Base-by-base conservation (phyloP, 192 early-diverging fungal genomes). In the Coemansia sp. region DNA sequence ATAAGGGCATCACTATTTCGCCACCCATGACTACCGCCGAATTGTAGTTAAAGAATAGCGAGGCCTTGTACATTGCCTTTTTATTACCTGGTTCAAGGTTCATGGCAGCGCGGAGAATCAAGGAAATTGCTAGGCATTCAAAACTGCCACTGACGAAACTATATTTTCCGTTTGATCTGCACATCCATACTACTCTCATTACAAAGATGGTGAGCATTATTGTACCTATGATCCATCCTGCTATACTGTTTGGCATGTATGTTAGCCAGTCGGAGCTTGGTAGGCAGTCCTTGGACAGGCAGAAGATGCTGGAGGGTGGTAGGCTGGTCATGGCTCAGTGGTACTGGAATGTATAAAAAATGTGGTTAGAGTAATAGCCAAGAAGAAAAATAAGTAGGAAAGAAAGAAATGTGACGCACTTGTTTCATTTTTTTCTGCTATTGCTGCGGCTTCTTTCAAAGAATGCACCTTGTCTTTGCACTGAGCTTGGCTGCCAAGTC, bases 161-260 rank as follows among this genome's bases (percentile, higher is more conserved):
- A n/a, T n/a, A n/a, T n/a, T n/a, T n/a, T n/a, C n/a, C n/a, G n/a
- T n/a, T n/a, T n/a, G n/a, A n/a, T n/a, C n/a, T n/a, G n/a, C n/a
- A n/a, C 6, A 14, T 37, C 3, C 1, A 37, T 13, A 21, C 16
- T 17, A 58, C 1, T 17, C 16, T 37, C 1, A 4, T 23, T 4
- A 32, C 2, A 30, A 9, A 33, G 4, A 39, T 6, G 4, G 42
- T 49, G 1, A 67, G 23, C 1, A 59, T 16, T 40, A 76, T 26
- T 38, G 49, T 64, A 19, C 74, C 74, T 3, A 44, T 30, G 0
- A 26, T 43, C 74, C 74, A 76, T 0, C 74, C 74, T 0, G 64
- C 68, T 3, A 42, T 42, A 3, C 43, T 43, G 28, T 49, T 76
- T 50, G 74, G 74, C 19, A 53, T 49, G 40, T 62, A 26, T 5